Evolutionary conservation across 306 rosid species (phyloP), one percentile per base, ranked within the genome.

Genomic region (Vigna trinervia): DNA sequence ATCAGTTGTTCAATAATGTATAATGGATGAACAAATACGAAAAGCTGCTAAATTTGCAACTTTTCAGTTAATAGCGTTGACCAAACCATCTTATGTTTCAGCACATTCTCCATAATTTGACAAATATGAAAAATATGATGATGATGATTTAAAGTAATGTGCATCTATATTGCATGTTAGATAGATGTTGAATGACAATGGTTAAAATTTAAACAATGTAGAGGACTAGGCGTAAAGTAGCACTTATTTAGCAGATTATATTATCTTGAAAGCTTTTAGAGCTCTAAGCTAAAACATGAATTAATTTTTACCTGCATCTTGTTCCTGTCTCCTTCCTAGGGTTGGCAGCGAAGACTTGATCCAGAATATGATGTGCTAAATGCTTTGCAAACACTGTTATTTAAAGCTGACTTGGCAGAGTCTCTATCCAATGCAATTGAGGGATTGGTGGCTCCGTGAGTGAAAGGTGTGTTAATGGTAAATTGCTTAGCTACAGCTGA

Each of bases 311-410:
- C 14, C 52, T 65, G 50, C 63, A 32, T 30, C 30, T 28, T 71
- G 71, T 73, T 74, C 23, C 23, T 28, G 50, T 69, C 47, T 69
- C 48, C 38, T 32, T 20, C 22, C 8, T 62, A 92, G 97, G 97
- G 97, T 13, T 92, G 97, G 93, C 97, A 92, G 83, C 85, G 93
- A 54, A 90, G 87, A 81, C 93, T 92, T 58, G 93, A 92, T 82
- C 97, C 96, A 20, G 90, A 80, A 34, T 92, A 88, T 63, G 87
- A 92, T 61, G 88, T 87, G 79, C 36, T 92, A 85, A 78, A 86
- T 11, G 85, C 92, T 12, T 75, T 90, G 85, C 89, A 76, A 20
- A 54, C 90, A 9, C 80, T 90, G 79, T 84, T 92, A 52, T 88
- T 92, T 82, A 87, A 85, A 85, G 87, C 74, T 15, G 89, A 88